phyloP scores from a whole-genome alignment of 176 grass and related monocot species.

The Carex scoparia region DNA sequence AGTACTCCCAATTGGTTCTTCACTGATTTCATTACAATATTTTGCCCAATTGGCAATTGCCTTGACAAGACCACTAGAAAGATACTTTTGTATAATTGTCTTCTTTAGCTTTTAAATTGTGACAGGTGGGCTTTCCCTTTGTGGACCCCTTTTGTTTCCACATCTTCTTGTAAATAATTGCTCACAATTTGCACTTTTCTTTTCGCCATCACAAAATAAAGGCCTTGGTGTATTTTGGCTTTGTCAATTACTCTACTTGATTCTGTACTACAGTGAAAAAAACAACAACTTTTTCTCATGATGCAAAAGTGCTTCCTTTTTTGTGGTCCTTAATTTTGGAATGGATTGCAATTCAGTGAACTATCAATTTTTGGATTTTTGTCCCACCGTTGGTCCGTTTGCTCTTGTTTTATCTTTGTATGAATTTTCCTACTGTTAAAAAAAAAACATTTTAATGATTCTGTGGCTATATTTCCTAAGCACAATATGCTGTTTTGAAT shows the following conservation, averaged over 20 bases:
- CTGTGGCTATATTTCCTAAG: not conserved
- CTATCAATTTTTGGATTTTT: slow-evolving; percentile 21
- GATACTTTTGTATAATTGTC: slow-evolving; percentile 50
- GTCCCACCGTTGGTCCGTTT: not conserved
- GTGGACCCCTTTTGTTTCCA: slow-evolving; percentile 35
- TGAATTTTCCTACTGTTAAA: not conserved
- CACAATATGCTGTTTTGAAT: not conserved
- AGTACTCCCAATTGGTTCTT: slow-evolving; percentile 6
- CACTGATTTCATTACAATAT: not conserved
- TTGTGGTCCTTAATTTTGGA: slow-evolving; percentile 20
- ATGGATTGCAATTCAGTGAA: slow-evolving; percentile 6
- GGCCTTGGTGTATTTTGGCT: slow-evolving; percentile 44
- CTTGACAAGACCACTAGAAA: slow-evolving; percentile 43
- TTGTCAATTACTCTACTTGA: slow-evolving; percentile 36
- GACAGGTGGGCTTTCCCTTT: slow-evolving; percentile 23
- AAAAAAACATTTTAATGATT: not conserved
- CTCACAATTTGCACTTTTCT: slow-evolving; percentile 37
- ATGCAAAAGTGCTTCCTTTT: slow-evolving; percentile 9
- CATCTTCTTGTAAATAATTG: slow-evolving; percentile 40
- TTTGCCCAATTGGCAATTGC: not conserved
- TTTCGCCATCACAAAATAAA: slow-evolving; percentile 33
- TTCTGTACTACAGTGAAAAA: slow-evolving; percentile 26
- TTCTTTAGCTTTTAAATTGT: slow-evolving; percentile 23
- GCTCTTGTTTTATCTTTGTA: not conserved
- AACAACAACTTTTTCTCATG: slow-evolving; percentile 32